These are phyloP conservation scores for Ophiosphaerella korrae DNA, from an alignment of 2,329 filamentous ascomycete genomes.

Conservation along the genomic window DNA sequence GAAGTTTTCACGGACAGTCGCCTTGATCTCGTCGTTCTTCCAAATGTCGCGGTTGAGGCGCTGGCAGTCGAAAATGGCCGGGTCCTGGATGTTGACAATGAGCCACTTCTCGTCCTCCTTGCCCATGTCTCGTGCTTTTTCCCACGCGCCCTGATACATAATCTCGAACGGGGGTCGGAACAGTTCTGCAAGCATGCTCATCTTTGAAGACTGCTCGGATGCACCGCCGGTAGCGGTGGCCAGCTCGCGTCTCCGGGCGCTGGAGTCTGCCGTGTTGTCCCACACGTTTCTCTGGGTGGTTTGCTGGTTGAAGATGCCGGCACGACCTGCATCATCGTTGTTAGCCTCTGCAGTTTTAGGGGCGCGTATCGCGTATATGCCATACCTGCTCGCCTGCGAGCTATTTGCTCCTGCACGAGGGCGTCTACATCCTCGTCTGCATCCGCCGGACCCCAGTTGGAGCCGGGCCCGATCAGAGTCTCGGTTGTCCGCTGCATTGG, in stretches of 20 bases:
- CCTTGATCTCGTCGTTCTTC: constrained; percentile 81
- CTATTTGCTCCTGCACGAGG: constrained; percentile 69
- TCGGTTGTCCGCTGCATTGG: constrained; percentile 92
- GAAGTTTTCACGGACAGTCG: constrained; percentile 89
- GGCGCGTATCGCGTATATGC: constrained; percentile 13
- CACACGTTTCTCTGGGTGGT: constrained; percentile 60
- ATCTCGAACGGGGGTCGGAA: constrained; percentile 92
- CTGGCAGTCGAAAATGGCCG: constrained; percentile 92
- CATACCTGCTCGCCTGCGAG: constrained; percentile 50
- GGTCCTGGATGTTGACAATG: constrained; percentile 92
- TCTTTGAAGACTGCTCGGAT: constrained; percentile 70
- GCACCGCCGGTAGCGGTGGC: constrained; percentile 67
- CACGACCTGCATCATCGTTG: constrained; percentile 40
- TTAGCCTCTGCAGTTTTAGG: constrained; percentile 38
- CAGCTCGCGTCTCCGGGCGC: constrained; percentile 58
- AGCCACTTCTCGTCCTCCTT: constrained; percentile 93
- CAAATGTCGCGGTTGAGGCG: constrained; percentile 92
- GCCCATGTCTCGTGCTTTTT: constrained; percentile 80
- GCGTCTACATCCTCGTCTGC: constrained; percentile 62
- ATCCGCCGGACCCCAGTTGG: constrained; percentile 55
- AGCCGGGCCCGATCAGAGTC: constrained; percentile 78
- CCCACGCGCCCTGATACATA: constrained; percentile 80
- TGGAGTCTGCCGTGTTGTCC: constrained; percentile 57
- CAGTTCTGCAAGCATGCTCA: constrained; percentile 82
- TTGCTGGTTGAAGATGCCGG: constrained; percentile 75